Base-by-base conservation (phyloP, 2,329 filamentous ascomycete genomes). In the Lithohypha guttulata region DNA sequence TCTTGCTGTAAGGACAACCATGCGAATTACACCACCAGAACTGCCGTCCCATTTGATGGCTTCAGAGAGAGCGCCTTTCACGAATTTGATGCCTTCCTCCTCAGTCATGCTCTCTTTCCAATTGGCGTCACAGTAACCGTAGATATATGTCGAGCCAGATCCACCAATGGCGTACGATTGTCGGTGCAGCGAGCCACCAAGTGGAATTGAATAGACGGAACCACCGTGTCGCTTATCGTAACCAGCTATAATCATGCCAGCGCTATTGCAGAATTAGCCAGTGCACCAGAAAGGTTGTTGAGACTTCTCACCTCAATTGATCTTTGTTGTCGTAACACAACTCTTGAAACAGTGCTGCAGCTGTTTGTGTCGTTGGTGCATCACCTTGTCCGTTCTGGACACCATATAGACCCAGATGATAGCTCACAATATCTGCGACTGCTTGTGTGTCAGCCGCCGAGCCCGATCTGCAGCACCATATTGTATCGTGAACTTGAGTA, bases 1-100 rank as follows among this genome's bases (percentile, higher is more conserved):
- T 58, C 82, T 77, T 55, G 78, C 79, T 47, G 89, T 98, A 64
- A 98, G 67, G 43, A 98, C 91, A 46, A 96, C 89, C 84, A 98
- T 85, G 53, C 91, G 79, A 56, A 98, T 98, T 44, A 98, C 91
- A 67, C 91, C 91, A 51, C 91, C 91, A 2, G 91, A 96, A 69
- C 87, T 95, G 49, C 91, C 91, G 60, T 98, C 91, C 91, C 91
- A 98, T 68, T 94, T 94, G 73, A 98, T 96, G 11, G 91, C 91
- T 71, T 98, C 89, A 56, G 77, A 70, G 58, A 98, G 69, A 21
- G 91, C 80, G 33, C 79, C 81, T 69, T 94, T 95, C 60, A 98
- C 91, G 56, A 98, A 98, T 27, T 79, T 65, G 49, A 98, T 79
- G 1, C 91, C 91, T 46, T 93, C 87, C 40, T 77, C 72, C 70